Evolutionary conservation across 73 alveolate genomes (phyloP), one percentile per base, ranked within the genome.

Genomic region (Diophrys appendiculata): DNA sequence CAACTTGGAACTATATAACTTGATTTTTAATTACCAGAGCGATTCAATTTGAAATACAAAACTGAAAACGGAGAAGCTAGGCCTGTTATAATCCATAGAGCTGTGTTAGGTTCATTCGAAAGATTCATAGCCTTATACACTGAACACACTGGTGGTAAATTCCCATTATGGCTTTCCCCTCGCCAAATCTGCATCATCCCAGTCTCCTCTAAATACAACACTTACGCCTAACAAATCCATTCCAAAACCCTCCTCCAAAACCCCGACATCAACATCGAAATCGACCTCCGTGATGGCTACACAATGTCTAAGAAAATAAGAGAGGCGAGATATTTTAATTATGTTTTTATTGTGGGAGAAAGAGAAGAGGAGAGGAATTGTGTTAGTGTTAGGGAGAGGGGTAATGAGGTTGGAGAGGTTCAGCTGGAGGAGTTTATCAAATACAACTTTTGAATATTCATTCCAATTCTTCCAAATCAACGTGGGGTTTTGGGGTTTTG

Each of bases 91-190:
- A 95, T 98, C 28, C 99, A 98, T 60, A 90, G 99, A 83, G 99
- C 99, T 33, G 93, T 98, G 74, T 83, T 97, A 60, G 99, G 99
- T 34, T 95, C 99, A n/a, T 89, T 98, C 11, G 99, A 98, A 83
- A 90, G 99, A 83, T 92, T 97, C 94, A 87, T 97, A 29, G 99
- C 99, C n/a, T 90, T 98, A 34, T 77, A 96, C 54, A 91, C 92
- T 65, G 99, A 98, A 74, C 98, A 98, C 83, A 65, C 90, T 72
- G 99, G 95, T 52, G 99, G 99, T 13, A 96, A 97, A 79, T 98
- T 99, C 99, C 99, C 99, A 3, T 95, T 98, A 78, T 98, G 99
- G 99, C 81, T 98, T 65, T 90, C 98, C 65, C 99, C 99, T n/a
- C 95, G 96, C 70, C 97, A 98, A 94, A 86, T 96, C 24, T 70